Evolutionary conservation across 2,329 filamentous ascomycete species (phyloP).

Genomic region (Cryphonectria parasitica): DNA sequence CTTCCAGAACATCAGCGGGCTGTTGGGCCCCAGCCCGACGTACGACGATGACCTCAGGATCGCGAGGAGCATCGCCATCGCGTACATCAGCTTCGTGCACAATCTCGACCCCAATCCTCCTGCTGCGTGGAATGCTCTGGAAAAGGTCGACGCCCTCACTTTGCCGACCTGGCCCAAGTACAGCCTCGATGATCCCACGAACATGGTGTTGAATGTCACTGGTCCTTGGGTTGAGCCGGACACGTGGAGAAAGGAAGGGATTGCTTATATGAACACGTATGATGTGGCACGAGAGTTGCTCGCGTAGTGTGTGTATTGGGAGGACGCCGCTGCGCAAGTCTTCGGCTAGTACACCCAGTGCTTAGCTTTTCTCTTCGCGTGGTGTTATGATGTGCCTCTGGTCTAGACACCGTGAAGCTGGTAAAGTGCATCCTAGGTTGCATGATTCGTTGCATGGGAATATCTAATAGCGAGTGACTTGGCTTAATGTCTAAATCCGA

Average conservation of each 20-base stretch:
- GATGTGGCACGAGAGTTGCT: slow-evolving; percentile 44
- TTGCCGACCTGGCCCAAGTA: slow-evolving; percentile 49
- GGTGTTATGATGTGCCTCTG: neutral
- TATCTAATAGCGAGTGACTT: neutral
- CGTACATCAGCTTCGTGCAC: slow-evolving; percentile 50
- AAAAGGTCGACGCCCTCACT: slow-evolving; percentile 32
- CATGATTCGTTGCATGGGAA: neutral
- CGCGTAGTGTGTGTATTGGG: slow-evolving; percentile 25
- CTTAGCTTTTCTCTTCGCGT: neutral
- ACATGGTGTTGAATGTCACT: slow-evolving; percentile 51
- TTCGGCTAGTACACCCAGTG: neutral
- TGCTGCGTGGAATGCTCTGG: slow-evolving; percentile 26
- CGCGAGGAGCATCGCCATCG: slow-evolving; percentile 43
- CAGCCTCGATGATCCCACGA: slow-evolving; percentile 41
- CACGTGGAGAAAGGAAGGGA: slow-evolving; percentile 51
- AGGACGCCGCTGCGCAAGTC: no score
- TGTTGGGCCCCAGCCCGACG: slow-evolving; percentile 49
- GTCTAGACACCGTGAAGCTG: neutral
- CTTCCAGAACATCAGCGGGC: slow-evolving; percentile 54
- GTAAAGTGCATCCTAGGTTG: slow-evolving; percentile 11
- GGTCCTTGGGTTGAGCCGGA: slow-evolving; percentile 50
- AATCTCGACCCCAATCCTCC: slow-evolving; percentile 46
- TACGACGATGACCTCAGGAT: slow-evolving; percentile 44
- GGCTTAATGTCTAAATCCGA: neutral
- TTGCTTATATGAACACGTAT: slow-evolving; percentile 47